Percentiles rank a stretch among this genome's conserved stretches.
Evolutionary conservation across 805 yeast species (phyloP).

Genomic region (Ogataea glucozyma): DNA sequence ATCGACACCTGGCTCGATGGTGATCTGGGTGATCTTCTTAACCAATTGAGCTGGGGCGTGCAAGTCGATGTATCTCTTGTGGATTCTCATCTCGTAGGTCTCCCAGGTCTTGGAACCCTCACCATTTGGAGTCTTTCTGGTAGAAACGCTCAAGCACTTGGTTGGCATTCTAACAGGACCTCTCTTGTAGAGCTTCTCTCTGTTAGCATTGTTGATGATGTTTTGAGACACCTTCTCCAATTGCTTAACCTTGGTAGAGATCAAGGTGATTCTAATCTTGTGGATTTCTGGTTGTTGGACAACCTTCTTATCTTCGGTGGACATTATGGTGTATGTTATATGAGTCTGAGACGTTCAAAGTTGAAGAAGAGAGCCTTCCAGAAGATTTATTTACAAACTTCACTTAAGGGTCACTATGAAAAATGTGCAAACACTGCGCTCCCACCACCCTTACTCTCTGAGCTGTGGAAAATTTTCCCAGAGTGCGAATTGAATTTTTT

Average conservation of each 20-base stretch:
- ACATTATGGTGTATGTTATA: slow-evolving; percentile 48
- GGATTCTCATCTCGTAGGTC: slow-evolving; percentile 99
- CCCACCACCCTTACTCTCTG: slow-evolving; percentile 1
- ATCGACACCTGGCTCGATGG: slow-evolving; percentile 99
- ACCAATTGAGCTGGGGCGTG: slow-evolving; percentile 93
- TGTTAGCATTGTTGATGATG: slow-evolving; percentile 86
- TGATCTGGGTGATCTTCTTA: slow-evolving; percentile 95
- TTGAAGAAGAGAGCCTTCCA: slow-evolving; percentile 13
- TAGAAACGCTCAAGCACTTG: slow-evolving; percentile 94
- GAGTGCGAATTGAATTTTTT: not conserved
- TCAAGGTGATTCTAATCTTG: slow-evolving; percentile 98
- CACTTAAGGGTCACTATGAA: slow-evolving; percentile 2
- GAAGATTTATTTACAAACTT: not conserved
- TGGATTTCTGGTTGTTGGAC: slow-evolving; percentile 80
- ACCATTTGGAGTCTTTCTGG: slow-evolving; percentile 99
- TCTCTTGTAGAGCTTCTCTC: slow-evolving; percentile 82
- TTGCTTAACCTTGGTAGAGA: slow-evolving; percentile 98
- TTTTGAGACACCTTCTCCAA: slow-evolving; percentile 93
- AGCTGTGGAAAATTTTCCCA: slow-evolving; percentile 14
- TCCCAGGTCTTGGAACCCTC: slow-evolving; percentile 99
- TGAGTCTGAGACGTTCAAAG: slow-evolving; percentile 40
- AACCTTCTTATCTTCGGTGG: slow-evolving; percentile 79
- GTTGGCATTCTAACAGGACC: slow-evolving; percentile 99
- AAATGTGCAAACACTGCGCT: slow-evolving; percentile 1
- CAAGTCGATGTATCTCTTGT: slow-evolving; percentile 99